These are phyloP conservation scores for Dioszegia hungarica DNA, from an alignment of 768 basidiomycete species.

Conservation along the genomic window DNA sequence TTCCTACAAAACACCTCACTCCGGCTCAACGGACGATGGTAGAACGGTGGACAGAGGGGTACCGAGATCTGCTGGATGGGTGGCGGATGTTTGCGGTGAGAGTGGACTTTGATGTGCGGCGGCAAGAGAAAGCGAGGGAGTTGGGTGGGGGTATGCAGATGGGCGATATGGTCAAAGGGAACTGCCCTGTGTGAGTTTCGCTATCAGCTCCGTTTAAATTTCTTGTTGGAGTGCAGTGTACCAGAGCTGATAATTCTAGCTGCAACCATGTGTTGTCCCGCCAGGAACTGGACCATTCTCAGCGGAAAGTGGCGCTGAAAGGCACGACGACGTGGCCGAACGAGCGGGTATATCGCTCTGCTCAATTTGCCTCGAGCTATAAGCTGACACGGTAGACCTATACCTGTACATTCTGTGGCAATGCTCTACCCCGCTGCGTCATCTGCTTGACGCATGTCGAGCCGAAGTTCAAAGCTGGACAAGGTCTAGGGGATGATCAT, in stretches of 20 bases:
- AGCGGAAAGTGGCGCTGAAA: slow-evolving; percentile 27
- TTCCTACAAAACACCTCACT: slow-evolving; percentile 13
- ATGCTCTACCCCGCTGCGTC: slow-evolving; percentile 37
- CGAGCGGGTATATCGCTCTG: slow-evolving; percentile 21
- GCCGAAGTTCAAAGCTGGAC: not conserved
- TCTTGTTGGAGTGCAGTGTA: no score
- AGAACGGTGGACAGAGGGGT: slow-evolving; percentile 40
- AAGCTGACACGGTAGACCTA: slow-evolving; percentile 24
- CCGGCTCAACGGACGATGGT: slow-evolving; percentile 14
- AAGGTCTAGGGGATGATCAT: slow-evolving; percentile 3
- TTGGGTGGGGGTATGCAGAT: slow-evolving; percentile 3
- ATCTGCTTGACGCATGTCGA: slow-evolving; percentile 20
- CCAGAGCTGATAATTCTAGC: slow-evolving; percentile 1
- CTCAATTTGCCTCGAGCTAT: no score
- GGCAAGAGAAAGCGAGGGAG: slow-evolving; percentile 19
- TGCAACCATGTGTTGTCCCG: slow-evolving; percentile 25
- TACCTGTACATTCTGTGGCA: slow-evolving; percentile 29
- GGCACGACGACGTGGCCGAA: slow-evolving; percentile 31
- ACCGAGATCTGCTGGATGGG: slow-evolving; percentile 41
- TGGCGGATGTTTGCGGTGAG: slow-evolving; percentile 40
- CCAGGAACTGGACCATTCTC: slow-evolving; percentile 22
- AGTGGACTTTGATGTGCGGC: slow-evolving; percentile 35
- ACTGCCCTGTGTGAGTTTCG: slow-evolving; percentile 40
- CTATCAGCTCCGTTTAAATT: no score
- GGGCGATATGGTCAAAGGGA: slow-evolving; percentile 12